Base-by-base conservation (phyloP, 176 grass and related monocot genomes). In the Typha latifolia region DNA sequence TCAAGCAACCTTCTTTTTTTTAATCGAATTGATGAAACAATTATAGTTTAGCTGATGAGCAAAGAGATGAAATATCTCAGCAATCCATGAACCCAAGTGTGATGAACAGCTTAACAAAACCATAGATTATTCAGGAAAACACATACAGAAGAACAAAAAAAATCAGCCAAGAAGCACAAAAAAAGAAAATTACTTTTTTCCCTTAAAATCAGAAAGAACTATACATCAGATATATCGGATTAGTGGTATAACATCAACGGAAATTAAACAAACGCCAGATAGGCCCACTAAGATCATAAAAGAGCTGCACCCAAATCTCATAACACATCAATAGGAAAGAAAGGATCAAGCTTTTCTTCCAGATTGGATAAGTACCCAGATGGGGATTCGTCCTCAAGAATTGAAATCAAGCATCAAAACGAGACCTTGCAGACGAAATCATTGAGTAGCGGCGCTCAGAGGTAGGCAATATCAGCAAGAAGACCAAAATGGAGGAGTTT, bases 401-500 rank as follows among this genome's bases (percentile, higher is more conserved):
- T 63, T 37, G 47, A 79, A 71, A 65, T 71, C 67, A 75, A 37
- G 64, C 76, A 67, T 79, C 64, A 73, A 85, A 51, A 55, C 43
- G 62, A 32, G 49, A n/a, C 61, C 62, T 59, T 81, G 62, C 32
- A 21, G 18, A 5, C 26, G 55, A 66, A 62, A 49, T 29, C 48
- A 57, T 52, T 32, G 43, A 75, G 5, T 32, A 69, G 82, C 32
- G 67, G 56, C 70, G 80, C 11, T 21, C 61, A 57, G 47, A 66
- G 26, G 47, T 37, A 49, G 63, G 22, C 26, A 10, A 43, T 43
- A 43, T 9, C 37, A 9, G 37, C 37, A 43, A 43, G 37, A 43
- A 13, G 18, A 19, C 10, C 3, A 69, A 29, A 26, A 68, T 12
- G n/a, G 47, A 23, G 26, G 53, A 34, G 62, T 63, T 72, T 63